Conservation (phyloP, 805 yeast genomes). For the Pichia nakasei region DNA sequence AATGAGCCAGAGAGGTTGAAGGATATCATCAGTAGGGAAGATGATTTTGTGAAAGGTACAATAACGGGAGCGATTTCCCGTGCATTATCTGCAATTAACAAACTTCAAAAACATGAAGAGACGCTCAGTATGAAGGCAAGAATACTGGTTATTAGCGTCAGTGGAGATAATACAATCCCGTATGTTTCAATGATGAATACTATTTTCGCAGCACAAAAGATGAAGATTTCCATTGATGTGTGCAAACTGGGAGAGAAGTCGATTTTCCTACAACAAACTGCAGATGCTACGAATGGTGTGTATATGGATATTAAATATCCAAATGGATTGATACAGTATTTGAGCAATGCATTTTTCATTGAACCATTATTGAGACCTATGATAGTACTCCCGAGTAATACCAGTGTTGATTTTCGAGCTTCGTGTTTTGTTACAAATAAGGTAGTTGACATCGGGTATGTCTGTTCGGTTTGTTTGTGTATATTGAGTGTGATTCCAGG, state of each 20-base stretch:
- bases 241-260: constrained; percentile 69
- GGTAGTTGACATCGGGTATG: constrained; percentile 87
- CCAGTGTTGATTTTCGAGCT: constrained; percentile 87
- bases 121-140: constrained; percentile 50
- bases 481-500: constrained; percentile 64
- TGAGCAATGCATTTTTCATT: constrained; percentile 72
- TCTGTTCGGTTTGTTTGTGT: constrained; percentile 91
- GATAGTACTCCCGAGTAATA: constrained; percentile 71
- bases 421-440: constrained; percentile 88
- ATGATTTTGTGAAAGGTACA: constrained; percentile 35
- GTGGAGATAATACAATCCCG: constrained; percentile 67
- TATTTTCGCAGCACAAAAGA: constrained; percentile 91
- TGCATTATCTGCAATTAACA: constrained; percentile 73
- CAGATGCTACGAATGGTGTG: constrained; percentile 90
- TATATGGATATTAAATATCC: constrained; percentile 64
- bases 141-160: constrained; percentile 51
- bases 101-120: constrained; percentile 44
- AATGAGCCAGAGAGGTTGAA: constrained; percentile 21
- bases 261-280: constrained; percentile 88
- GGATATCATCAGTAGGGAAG: constrained; percentile 16
- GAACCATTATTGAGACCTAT: constrained; percentile 78
- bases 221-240: constrained; percentile 83
- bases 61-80: constrained; percentile 74
- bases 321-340: constrained; percentile 72
- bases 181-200: constrained; percentile 93